phyloP scores from a whole-genome alignment of 768 basidiomycete species.

The Russula virescens region DNA sequence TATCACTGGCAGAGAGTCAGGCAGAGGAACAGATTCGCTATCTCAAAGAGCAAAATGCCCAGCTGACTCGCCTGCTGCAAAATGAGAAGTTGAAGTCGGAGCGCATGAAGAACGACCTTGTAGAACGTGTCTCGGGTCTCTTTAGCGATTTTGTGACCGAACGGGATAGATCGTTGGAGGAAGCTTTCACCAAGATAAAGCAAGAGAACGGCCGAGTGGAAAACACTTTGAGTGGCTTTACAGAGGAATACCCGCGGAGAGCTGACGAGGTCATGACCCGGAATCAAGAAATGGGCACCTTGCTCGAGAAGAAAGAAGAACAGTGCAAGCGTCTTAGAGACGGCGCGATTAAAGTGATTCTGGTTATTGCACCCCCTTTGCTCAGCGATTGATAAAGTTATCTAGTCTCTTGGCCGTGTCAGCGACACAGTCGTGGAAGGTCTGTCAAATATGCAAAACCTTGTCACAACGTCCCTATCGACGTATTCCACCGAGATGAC shows the following conservation, averaged over 20 bases:
- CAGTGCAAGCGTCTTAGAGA: constrained; percentile 54
- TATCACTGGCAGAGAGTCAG: constrained; percentile 42
- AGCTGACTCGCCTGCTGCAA: constrained; percentile 54
- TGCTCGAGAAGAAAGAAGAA: constrained; percentile 41
- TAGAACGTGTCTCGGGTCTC: constrained; percentile 69
- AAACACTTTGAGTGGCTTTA: constrained; percentile 43
- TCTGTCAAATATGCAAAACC: constrained; percentile 40
- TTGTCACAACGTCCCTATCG: constrained; percentile 42
- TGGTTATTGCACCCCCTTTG: neutral
- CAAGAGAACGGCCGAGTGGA: constrained; percentile 53
- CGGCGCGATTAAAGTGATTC: constrained; percentile 50
- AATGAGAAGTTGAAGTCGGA: constrained; percentile 62
- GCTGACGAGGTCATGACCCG: constrained; percentile 38
- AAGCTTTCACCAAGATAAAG: constrained; percentile 48
- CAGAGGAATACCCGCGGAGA: constrained; percentile 43
- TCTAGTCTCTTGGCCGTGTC: constrained; percentile 39
- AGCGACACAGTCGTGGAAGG: constrained; percentile 39
- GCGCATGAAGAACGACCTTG: constrained; percentile 62
- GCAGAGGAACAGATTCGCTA: constrained; percentile 50
- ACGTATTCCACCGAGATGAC: constrained; percentile 50
- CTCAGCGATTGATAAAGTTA: constrained; percentile 11
- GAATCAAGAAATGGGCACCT: constrained; percentile 38
- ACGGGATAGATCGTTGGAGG: constrained; percentile 59
- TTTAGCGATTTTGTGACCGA: constrained; percentile 64
- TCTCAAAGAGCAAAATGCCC: constrained; percentile 65